A percentile compares a stretch with the other conserved stretches of the same genome.
These are phyloP conservation scores for Pichia sporocuriosa DNA, from an alignment of 805 yeast species.

Conservation along the genomic window DNA sequence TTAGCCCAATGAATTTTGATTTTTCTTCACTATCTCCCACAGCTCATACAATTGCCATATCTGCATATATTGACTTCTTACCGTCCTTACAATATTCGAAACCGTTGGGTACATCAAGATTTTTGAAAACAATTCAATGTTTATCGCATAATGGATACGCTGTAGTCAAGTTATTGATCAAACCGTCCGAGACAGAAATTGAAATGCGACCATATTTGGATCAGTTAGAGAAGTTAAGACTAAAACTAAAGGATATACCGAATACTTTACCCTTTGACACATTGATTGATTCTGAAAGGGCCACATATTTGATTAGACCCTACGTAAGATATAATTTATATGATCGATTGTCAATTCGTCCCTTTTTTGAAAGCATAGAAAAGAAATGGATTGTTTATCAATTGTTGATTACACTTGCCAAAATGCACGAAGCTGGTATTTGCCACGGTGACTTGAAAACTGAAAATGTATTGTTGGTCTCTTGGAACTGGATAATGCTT, in stretches of 20 bases:
- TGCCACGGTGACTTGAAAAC: conserved; percentile 89
- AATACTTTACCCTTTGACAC: conserved; percentile 67
- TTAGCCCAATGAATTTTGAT: conserved; percentile 64
- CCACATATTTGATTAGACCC: conserved; percentile 85
- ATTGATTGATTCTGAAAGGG: conserved; percentile 81
- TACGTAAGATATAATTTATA: conserved; percentile 73
- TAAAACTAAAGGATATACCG: conserved; percentile 41
- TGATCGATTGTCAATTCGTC: conserved; percentile 80
- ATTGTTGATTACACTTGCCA: conserved; percentile 52
- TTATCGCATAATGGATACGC: conserved; percentile 65
- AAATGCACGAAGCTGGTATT: conserved; percentile 55
- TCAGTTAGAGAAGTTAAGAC: conserved; percentile 30
- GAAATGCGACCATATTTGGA: conserved; percentile 30
- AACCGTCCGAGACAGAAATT: conserved; percentile 42
- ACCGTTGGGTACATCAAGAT: conserved; percentile 73
- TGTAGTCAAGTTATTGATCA: conserved; percentile 76
- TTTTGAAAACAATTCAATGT: conserved; percentile 80
- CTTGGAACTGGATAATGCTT: conserved; percentile 82
- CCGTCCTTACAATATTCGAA: conserved; percentile 68
- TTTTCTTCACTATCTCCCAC: conserved; percentile 83
- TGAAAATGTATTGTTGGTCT: conserved; percentile 79
- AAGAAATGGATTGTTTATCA: conserved; percentile 83
- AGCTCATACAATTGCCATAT: conserved; percentile 85
- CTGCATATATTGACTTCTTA: conserved; percentile 80
- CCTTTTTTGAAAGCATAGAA: conserved; percentile 76